phyloP scores from a whole-genome alignment of 78 protist genomes.

The Dictyostelium firmibasis region DNA sequence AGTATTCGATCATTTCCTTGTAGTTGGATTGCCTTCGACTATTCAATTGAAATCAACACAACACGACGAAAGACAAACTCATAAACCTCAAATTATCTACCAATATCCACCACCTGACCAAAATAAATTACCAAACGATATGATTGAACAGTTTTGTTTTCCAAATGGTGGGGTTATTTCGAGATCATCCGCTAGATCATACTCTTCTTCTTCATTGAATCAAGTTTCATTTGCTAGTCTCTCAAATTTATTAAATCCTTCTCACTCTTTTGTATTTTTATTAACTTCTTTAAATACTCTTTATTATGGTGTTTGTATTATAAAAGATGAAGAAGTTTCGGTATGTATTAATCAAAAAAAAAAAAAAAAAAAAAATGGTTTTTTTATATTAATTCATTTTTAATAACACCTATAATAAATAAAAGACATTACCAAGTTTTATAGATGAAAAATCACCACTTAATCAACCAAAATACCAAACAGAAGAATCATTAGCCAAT shows the following conservation, averaged over 20 bases:
- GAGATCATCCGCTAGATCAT: slow-evolving; percentile 34
- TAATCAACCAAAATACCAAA: background rate
- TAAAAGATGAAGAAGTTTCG: slow-evolving; percentile 68
- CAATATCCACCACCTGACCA: slow-evolving; percentile 15
- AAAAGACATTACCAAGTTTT: slow-evolving; percentile 39
- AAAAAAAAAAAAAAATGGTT: too few species aligned
- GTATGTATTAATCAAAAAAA: too few species aligned
- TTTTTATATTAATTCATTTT: background rate
- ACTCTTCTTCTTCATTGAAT: slow-evolving; percentile 31
- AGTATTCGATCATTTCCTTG: slow-evolving; percentile 60
- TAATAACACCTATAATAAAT: background rate
- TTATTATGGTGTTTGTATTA: slow-evolving; percentile 71
- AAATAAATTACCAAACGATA: slow-evolving; percentile 48
- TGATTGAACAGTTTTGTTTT: slow-evolving; percentile 72
- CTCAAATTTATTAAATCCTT: slow-evolving; percentile 31
- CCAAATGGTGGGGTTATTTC: slow-evolving; percentile 49
- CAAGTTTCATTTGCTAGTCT: slow-evolving; percentile 60
- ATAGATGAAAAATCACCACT: slow-evolving; percentile 33
- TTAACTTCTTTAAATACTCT: slow-evolving; percentile 26
- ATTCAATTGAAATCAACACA: background rate
- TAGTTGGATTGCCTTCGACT: slow-evolving; percentile 54
- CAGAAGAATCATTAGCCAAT: background rate
- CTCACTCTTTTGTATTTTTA: slow-evolving; percentile 42
- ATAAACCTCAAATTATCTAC: slow-evolving; percentile 49
- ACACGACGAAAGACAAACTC: slow-evolving; percentile 60